Conservation (phyloP, 768 basidiomycete genomes). For the Auriscalpium orientale region DNA sequence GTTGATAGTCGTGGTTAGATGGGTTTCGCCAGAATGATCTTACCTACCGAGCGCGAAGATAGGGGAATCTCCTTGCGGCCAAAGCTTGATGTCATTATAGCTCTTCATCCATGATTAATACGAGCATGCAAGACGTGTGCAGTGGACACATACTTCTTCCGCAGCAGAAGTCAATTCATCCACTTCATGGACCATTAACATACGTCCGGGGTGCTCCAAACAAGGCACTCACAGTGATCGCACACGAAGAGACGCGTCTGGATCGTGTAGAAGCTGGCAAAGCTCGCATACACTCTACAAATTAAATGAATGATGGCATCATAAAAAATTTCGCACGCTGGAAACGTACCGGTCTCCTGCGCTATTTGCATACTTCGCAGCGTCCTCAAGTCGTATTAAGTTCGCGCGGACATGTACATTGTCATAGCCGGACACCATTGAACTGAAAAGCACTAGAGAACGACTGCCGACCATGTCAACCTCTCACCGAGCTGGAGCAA, state of each 20-base stretch:
- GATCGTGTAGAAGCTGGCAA: conserved; percentile 48
- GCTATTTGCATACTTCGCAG: conserved; percentile 56
- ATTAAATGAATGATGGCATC: not conserved
- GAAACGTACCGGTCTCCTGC: conserved; percentile 53
- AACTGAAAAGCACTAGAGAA: conserved; percentile 51
- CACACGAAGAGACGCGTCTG: conserved; percentile 50
- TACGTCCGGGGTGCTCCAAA: not conserved
- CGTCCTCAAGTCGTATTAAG: conserved; percentile 51
- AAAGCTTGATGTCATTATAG: conserved; percentile 45
- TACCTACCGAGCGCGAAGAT: conserved; percentile 46
- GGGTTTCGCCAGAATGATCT: not conserved
- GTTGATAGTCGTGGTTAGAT: not conserved
- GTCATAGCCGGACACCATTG: conserved; percentile 62
- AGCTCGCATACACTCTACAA: conserved; percentile 52
- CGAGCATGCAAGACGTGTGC: not conserved
- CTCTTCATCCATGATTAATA: conserved; percentile 30
- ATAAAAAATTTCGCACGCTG: not conserved
- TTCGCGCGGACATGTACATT: conserved; percentile 59
- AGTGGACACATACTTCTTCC: conserved; percentile 44
- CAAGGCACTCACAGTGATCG: conserved; percentile 44
- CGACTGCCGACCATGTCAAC: conserved; percentile 32
- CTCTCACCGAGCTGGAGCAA: not conserved
- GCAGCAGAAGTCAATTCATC: conserved; percentile 47
- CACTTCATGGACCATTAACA: conserved; percentile 30
- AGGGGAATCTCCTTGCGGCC: conserved; percentile 46